Evolutionary conservation across 345 rosid species (phyloP), one percentile per base, ranked within the genome.

Genomic region (Schrenkiella parvula): DNA sequence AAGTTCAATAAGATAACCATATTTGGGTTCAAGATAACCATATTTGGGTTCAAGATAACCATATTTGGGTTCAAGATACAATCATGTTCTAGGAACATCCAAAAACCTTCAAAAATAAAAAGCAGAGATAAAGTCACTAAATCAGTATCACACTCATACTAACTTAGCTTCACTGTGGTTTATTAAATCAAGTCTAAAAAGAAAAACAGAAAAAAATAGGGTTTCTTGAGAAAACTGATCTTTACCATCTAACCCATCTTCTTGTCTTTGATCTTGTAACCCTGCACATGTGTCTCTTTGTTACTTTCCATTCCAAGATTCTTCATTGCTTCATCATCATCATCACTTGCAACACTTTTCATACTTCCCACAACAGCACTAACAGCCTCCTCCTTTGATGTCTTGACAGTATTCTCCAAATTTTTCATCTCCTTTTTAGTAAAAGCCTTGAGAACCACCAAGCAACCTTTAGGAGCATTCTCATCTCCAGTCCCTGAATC

Each of bases 41-140:
- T n/a, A n/a, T n/a, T n/a, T n/a, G n/a, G n/a, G n/a, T n/a, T n/a
- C n/a, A n/a, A n/a, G n/a, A n/a, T n/a, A n/a, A n/a, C n/a, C n/a
- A n/a, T n/a, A n/a, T n/a, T n/a, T n/a, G n/a, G n/a, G n/a, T n/a
- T n/a, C 53, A 4, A 47, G 53, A 22, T 47, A 39, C 14, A 38
- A 60, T 39, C 41, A 35, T 23, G 11, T 59, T 39, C n/a, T 38
- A 21, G 6, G 44, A 37, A n/a, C 25, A 57, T 87, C 83, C 4
- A 80, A 80, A 25, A 29, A 63, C 37, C 10, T 44, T 26, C 13
- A 1, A 43, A 63, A 63, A 26, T 2, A 1, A 42, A n/a, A n/a
- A 23, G 22, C 46, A 62, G 32, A 43, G 17, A 15, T 41, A 38
- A 37, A 58, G 64, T 12, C 35, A 48, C 6, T 48, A 22, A 22